Evolutionary conservation across 1,284 basidiomycete species (phyloP), one percentile per base, ranked within the genome.

Genomic region (Athelia psychrophila): DNA sequence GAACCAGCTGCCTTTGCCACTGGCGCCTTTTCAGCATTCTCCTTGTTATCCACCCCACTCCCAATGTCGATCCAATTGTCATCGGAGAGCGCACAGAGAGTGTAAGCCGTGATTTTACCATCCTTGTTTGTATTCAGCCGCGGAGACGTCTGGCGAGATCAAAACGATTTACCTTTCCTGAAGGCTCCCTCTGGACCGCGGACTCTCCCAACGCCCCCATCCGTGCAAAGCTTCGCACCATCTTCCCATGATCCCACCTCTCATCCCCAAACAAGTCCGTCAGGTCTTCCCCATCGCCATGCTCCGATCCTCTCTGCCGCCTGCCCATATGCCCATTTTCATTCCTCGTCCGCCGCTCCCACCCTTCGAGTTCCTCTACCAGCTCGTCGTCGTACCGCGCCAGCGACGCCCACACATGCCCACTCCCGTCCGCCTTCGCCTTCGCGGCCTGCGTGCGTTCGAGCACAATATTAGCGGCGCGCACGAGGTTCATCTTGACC

Each of bases 341-440:
- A 51, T 68, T 66, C 13, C 81, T 72, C 6, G 83, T 83, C 50
- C 71, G 68, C 51, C 64, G 64, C 65, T 88, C 86, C 80, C 82
- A 84, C 25, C 62, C 63, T 60, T 86, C 82, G 12, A 92, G 71
- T 32, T 75, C 68, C 3, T 79, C 74, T 2, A 91, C 79, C 20
- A 91, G 74, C 2, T 67, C 72, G 54, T 92, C 89, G 55, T 86
- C 81, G 60, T 93, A 93, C 52, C 88, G 73, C 16, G 88, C 85
- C n/a, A 93, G 70, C 16, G 85, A 88, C 5, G 77, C 83, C 88
- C 89, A 92, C 3, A 91, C 73, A 38, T 77, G 77, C 22, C 76
- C 75, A 38, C 65, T 54, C 16, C 63, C 64, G 47, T 60, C 59
- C 51, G 56, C 57, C 24, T 56, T 63, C 52, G 60, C 59, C 58